Evolutionary conservation across 2,329 filamentous ascomycete genomes (phyloP), one percentile per base, ranked within the genome.

Genomic region (Daldinia sp.): DNA sequence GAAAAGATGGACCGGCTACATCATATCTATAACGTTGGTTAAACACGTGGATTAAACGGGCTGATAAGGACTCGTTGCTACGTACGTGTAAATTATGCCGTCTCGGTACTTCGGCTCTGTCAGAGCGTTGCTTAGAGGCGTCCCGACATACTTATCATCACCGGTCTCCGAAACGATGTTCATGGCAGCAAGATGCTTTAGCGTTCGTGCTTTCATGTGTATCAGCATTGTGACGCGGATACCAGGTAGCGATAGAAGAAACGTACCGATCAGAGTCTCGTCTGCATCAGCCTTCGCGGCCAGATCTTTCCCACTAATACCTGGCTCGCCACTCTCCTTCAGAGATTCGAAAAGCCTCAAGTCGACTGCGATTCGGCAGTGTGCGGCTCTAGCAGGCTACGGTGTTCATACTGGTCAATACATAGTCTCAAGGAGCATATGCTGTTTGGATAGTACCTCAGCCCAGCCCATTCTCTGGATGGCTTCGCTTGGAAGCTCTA

Each of bases 401-500:
- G 28, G 70, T 41, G 67, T 56, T 26, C 55, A 2, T 35, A 6
- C 1, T 18, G 44, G 26, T 30, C 18, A 44, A 23, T 44, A 28
- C 30, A 33, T 42, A 5, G 0, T 4, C 28, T 37, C 1, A 3
- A 15, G n/a, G 12, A 28, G 26, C 6, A 20, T 18, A 7, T 3
- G 3, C 26, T n/a, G 2, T 28, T 20, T 3, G 13, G 15, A 7
- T n/a, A 70, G 67, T 53, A 82, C 80, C 74, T 82, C 78, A 15
- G 80, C 80, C 80, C 80, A 82, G 42, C 79, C 79, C 48, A 76
- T 81, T 18, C 77, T 74, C 66, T 77, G 76, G 28, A 79, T 70
- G 13, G 75, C 73, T 60, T 82, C 80, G 61, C 79, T 80, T 0
- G 81, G 80, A 12, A 81, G 76, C 57, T 81, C 79, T 12, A 81